These are phyloP conservation scores for Diaporthe aspalathi DNA, from an alignment of 2,329 filamentous ascomycete species.

Conservation along the genomic window DNA sequence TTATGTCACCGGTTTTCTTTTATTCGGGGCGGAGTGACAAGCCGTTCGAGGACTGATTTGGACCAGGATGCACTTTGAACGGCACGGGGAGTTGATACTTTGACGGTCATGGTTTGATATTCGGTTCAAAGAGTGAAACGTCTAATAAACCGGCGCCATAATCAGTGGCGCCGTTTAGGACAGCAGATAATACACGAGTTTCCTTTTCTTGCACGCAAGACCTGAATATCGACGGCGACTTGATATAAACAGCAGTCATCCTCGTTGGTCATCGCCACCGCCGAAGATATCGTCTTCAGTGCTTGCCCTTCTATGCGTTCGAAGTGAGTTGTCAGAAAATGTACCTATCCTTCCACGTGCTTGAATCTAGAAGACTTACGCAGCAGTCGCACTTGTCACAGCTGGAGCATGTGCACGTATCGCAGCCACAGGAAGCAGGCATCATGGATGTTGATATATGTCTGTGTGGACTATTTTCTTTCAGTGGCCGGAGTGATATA, in stretches of 20 bases:
- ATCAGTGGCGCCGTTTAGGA: background rate
- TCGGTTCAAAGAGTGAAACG: background rate
- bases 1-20: no score
- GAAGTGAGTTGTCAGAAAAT: background rate
- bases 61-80: no score
- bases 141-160: background rate
- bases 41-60: no score
- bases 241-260: background rate
- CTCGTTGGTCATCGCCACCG: background rate
- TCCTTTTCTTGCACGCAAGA: background rate
- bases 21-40: no score
- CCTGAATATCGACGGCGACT: background rate
- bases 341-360: no score
- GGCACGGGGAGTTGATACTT: background rate
- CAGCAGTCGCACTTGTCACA: conserved; percentile 35
- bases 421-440: conserved; percentile 35
- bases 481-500: background rate
- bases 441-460: conserved; percentile 16
- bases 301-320: conserved; percentile 27
- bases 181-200: background rate
- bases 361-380: conserved; percentile 31
- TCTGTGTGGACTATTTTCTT: background rate
- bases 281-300: background rate
- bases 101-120: no score
- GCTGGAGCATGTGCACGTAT: conserved; percentile 30